A percentile compares a stretch with the other conserved stretches of the same genome.
Evolutionary conservation across 441 rosid genomes (phyloP).

Genomic region (Jatropha multifida): DNA sequence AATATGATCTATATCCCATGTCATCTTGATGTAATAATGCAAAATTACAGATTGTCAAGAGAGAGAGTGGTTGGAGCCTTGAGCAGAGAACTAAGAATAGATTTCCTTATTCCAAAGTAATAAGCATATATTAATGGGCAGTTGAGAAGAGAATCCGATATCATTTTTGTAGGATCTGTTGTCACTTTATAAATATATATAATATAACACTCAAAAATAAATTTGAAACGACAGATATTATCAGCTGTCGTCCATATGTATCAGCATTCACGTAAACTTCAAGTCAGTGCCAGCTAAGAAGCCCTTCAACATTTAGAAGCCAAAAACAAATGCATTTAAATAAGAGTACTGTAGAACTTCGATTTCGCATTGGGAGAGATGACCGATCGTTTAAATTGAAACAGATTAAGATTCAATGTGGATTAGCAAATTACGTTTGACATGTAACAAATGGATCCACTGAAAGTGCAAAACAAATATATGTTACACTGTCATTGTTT

Average conservation of each 20-base stretch:
- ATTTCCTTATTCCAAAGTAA: not conserved
- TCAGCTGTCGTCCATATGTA: not conserved
- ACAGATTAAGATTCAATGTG: too few relatives aligned
- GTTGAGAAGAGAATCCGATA: not conserved
- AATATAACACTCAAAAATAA: not conserved
- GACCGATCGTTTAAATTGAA: too few relatives aligned
- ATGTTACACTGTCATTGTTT: not conserved
- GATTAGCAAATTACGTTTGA: too few relatives aligned
- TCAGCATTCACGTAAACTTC: not conserved
- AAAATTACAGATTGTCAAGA: not conserved
- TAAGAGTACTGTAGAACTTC: too few relatives aligned
- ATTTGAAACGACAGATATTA: not conserved
- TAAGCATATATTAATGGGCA: not conserved
- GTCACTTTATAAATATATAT: too few relatives aligned
- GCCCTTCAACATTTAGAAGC: too few relatives aligned
- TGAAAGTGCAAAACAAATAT: conserved; percentile 14
- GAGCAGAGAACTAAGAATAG: not conserved
- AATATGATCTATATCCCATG: not conserved
- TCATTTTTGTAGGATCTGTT: not conserved
- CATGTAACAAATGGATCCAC: not conserved
- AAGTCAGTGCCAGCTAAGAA: not conserved
- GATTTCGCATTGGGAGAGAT: too few relatives aligned
- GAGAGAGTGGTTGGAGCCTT: not conserved
- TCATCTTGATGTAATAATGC: not conserved
- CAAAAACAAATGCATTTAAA: too few relatives aligned